Conservation (phyloP, 2,329 filamentous ascomycete species). For the Sporothrix brunneoviolacea region DNA sequence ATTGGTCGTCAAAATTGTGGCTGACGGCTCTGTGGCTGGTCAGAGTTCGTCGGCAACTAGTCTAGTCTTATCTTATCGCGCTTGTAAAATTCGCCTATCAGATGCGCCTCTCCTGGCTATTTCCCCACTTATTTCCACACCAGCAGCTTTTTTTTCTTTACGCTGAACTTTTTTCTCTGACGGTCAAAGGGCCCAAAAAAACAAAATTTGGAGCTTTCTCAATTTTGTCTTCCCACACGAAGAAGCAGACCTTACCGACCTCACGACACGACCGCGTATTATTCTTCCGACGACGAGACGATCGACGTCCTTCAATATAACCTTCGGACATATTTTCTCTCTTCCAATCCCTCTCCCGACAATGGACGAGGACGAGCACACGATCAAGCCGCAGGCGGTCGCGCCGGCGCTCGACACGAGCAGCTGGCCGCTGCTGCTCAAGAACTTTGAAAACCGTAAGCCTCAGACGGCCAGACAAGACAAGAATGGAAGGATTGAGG, state of each 20-base stretch:
- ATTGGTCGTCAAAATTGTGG: no score
- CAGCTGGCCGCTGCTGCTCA: slow-evolving; percentile 86
- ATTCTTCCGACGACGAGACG: no score
- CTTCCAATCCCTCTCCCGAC: background rate
- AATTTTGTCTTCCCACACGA: background rate
- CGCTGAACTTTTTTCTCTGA: slow-evolving; percentile 12
- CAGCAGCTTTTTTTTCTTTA: slow-evolving; percentile 16
- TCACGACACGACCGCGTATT: no score
- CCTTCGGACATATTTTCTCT: no score
- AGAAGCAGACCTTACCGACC: no score
- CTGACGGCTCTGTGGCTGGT: no score
- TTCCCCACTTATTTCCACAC: slow-evolving; percentile 13
- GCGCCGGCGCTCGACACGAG: slow-evolving; percentile 76
- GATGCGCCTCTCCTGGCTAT: no score
- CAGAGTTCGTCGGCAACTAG: no score
- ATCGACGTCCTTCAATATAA: no score
- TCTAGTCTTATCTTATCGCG: slow-evolving; percentile 14
- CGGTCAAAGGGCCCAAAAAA: slow-evolving; percentile 3
- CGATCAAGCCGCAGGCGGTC: slow-evolving; percentile 85
- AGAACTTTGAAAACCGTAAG: slow-evolving; percentile 91
- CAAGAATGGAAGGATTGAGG: background rate
- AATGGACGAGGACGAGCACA: slow-evolving; percentile 59
- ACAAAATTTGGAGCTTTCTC: slow-evolving; percentile 11
- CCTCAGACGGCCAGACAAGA: slow-evolving; percentile 20
- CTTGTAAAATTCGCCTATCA: background rate